These are phyloP conservation scores for Calonectria leucothoes DNA, from an alignment of 2,329 filamentous ascomycete species.

Conservation along the genomic window DNA sequence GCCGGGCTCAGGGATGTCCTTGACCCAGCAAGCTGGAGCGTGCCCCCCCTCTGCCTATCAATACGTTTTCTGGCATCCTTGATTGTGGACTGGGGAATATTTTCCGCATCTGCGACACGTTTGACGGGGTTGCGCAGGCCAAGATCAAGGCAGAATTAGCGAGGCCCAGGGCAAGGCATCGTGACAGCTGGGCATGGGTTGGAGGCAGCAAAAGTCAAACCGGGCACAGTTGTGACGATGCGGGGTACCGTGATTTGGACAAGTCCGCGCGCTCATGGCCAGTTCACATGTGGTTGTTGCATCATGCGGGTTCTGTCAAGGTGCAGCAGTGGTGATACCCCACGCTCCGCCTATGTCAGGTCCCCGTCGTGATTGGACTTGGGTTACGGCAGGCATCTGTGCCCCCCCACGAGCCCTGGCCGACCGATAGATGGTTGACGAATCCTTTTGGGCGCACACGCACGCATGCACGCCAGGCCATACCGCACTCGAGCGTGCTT, in stretches of 20 bases:
- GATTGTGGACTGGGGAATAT: background rate
- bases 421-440: no score
- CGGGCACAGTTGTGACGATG: background rate
- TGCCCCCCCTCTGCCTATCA: background rate
- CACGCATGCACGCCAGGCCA: no score
- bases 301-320: background rate
- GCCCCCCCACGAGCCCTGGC: background rate
- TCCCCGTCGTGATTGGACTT: background rate
- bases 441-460: no score
- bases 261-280: background rate
- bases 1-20: background rate
- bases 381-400: background rate
- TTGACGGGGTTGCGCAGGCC: background rate
- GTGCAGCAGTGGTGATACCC: no score
- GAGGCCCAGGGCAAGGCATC: background rate
- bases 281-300: background rate
- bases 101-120: background rate
- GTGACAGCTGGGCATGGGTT: background rate
- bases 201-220: background rate
- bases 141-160: background rate
- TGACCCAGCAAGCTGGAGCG: background rate
- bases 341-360: background rate
- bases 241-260: background rate
- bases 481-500: background rate
- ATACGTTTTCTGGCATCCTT: background rate